These are phyloP conservation scores for Phytophthora europaea DNA, from an alignment of 352 stramenopile species.

Conservation along the genomic window DNA sequence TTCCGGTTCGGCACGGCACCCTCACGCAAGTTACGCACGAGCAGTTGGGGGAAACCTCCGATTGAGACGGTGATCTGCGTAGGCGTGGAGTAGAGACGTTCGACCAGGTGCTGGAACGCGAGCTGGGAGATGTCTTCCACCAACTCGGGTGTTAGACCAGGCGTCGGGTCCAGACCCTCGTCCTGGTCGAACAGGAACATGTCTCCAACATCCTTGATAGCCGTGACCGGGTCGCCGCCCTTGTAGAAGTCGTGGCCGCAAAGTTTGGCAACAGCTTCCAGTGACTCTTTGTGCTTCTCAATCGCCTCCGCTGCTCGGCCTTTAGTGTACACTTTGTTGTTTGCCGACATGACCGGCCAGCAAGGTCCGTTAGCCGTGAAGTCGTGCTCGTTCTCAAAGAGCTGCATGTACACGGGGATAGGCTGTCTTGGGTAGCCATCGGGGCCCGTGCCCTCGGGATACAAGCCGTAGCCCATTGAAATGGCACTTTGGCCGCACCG, in stretches of 20 bases:
- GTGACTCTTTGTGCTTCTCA: slow-evolving; percentile 47
- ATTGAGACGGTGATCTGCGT: slow-evolving; percentile 75
- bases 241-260: slow-evolving; percentile 67
- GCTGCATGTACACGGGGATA: slow-evolving; percentile 83
- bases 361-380: slow-evolving; percentile 80
- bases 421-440: slow-evolving; percentile 68
- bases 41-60: slow-evolving; percentile 71
- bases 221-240: slow-evolving; percentile 52
- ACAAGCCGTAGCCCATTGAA: slow-evolving; percentile 75
- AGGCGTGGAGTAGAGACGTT: slow-evolving; percentile 76
- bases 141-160: slow-evolving; percentile 59
- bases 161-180: slow-evolving; percentile 56
- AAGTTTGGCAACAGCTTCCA: slow-evolving; percentile 47
- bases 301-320: slow-evolving; percentile 53
- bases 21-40: slow-evolving; percentile 72
- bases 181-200: slow-evolving; percentile 82
- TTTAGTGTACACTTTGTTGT: slow-evolving; percentile 58
- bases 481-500: slow-evolving; percentile 79
- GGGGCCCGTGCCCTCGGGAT: slow-evolving; percentile 71
- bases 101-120: slow-evolving; percentile 78
- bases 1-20: slow-evolving; percentile 43
- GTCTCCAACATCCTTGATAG: slow-evolving; percentile 81
- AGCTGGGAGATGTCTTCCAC: slow-evolving; percentile 61
- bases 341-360: slow-evolving; percentile 63
- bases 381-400: slow-evolving; percentile 83